A percentile compares a stretch with the other conserved stretches of the same genome.
Evolutionary conservation across 2,329 filamentous ascomycete species (phyloP).

Genomic region (Colletotrichum limetticola): DNA sequence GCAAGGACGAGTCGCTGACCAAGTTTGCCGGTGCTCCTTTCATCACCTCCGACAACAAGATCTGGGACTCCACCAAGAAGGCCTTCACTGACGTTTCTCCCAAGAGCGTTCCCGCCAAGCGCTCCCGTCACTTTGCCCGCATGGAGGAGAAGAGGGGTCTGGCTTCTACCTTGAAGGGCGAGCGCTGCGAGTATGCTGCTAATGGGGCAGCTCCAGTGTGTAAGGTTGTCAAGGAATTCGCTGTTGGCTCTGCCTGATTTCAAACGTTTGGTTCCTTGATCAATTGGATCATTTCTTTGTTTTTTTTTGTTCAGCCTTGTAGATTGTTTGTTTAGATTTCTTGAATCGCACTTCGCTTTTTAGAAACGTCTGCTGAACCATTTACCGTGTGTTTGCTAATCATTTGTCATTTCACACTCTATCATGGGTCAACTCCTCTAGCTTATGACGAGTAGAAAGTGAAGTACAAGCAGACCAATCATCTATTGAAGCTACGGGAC

Average conservation of each 20-base stretch:
- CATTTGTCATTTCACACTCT: not conserved
- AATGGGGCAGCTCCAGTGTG: not conserved
- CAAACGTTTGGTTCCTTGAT: not conserved
- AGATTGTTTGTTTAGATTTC: not conserved
- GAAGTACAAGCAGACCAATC: not conserved
- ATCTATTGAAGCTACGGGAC: not conserved
- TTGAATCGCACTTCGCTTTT: not conserved
- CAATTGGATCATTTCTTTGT: not conserved
- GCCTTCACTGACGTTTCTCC: slow-evolving; percentile 16
- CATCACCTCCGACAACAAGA: slow-evolving; percentile 20
- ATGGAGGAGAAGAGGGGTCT: slow-evolving; percentile 7
- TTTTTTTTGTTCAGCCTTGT: not conserved
- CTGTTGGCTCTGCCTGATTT: not conserved
- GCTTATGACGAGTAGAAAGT: not conserved
- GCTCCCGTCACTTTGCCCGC: slow-evolving; percentile 1
- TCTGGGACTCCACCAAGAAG: slow-evolving; percentile 13
- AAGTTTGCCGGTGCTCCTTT: slow-evolving; percentile 14
- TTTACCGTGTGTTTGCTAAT: not conserved
- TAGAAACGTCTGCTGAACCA: not conserved
- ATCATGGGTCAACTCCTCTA: not conserved
- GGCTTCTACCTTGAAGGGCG: slow-evolving; percentile 13
- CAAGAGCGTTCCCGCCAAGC: slow-evolving; percentile 4
- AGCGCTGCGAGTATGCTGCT: slow-evolving; percentile 9
- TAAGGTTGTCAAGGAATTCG: slow-evolving; percentile 11
- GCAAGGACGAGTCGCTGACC: not conserved